Conservation (phyloP, 2,329 filamentous ascomycete genomes). For the Alternaria sp. region DNA sequence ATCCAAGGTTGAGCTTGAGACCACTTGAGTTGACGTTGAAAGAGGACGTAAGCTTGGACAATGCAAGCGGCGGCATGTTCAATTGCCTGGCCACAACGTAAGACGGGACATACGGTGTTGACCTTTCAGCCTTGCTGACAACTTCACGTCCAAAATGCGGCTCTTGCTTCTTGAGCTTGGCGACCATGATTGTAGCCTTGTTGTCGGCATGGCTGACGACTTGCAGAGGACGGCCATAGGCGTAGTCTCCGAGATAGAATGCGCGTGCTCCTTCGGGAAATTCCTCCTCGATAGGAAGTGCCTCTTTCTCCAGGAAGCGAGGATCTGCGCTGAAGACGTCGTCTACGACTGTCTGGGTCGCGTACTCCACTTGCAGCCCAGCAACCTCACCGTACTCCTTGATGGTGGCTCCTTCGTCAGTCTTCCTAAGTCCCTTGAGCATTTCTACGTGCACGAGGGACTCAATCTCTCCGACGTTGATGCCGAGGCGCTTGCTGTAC, state of each 20-base stretch:
- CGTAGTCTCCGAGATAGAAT: constrained; percentile 94
- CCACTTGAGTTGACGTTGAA: constrained; percentile 86
- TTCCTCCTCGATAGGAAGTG: constrained; percentile 88
- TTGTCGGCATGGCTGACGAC: constrained; percentile 75
- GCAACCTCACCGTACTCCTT: constrained; percentile 91
- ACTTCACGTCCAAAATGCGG: constrained; percentile 80
- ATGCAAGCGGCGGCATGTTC: constrained; percentile 79
- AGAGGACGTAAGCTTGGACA: constrained; percentile 95
- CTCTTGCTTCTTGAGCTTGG: constrained; percentile 73
- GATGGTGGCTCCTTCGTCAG: constrained; percentile 84
- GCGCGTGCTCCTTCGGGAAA: constrained; percentile 82
- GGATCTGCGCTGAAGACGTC: constrained; percentile 88
- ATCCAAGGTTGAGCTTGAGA: constrained; percentile 83
- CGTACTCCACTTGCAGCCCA: constrained; percentile 86
- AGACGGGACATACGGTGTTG: constrained; percentile 81
- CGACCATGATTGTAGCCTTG: constrained; percentile 81
- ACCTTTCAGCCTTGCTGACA: constrained; percentile 71
- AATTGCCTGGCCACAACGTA: constrained; percentile 86
- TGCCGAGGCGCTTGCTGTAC: constrained; percentile 90
- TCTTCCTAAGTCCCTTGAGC: constrained; percentile 88
- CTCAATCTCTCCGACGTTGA: constrained; percentile 85
- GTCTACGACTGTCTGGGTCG: constrained; percentile 89
- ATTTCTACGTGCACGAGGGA: constrained; percentile 91
- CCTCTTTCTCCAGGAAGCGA: constrained; percentile 87
- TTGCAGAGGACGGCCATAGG: constrained; percentile 88